These are phyloP conservation scores for Ascomycota sp. DNA, from an alignment of 2,329 filamentous ascomycete genomes.

Conservation along the genomic window DNA sequence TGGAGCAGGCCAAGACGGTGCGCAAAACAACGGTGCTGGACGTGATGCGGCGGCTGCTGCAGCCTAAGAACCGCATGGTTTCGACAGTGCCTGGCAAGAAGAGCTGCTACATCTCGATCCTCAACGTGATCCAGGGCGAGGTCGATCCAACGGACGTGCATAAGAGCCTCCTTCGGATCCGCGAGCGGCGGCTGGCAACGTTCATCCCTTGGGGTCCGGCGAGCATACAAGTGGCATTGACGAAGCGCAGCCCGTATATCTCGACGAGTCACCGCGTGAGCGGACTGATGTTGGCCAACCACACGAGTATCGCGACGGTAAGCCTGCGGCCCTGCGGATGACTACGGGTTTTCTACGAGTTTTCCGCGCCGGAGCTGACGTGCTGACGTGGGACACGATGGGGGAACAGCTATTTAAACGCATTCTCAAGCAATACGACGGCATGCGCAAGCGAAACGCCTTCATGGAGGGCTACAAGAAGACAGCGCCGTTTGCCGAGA, in stretches of 20 bases:
- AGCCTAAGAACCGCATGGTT: slow-evolving; percentile 98
- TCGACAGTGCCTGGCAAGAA: slow-evolving; percentile 86
- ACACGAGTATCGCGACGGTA: slow-evolving; percentile 84
- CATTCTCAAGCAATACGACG: slow-evolving; percentile 78
- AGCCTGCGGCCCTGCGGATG: background rate
- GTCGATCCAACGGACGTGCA: slow-evolving; percentile 95
- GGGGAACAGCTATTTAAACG: slow-evolving; percentile 56
- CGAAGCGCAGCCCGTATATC: slow-evolving; percentile 89
- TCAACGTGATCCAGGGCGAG: slow-evolving; percentile 97
- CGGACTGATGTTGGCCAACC: slow-evolving; percentile 91
- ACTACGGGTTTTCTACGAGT: too few species aligned
- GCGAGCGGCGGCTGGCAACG: slow-evolving; percentile 76
- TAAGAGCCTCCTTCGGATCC: slow-evolving; percentile 88
- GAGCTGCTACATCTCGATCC: slow-evolving; percentile 95
- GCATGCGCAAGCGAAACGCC: slow-evolving; percentile 84
- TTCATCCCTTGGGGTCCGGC: slow-evolving; percentile 98
- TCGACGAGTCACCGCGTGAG: slow-evolving; percentile 86
- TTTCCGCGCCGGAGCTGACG: background rate
- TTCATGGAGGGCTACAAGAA: slow-evolving; percentile 95
- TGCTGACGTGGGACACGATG: background rate
- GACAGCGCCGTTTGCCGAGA: slow-evolving; percentile 78
- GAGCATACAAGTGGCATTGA: slow-evolving; percentile 89
- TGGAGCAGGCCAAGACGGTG: slow-evolving; percentile 91
- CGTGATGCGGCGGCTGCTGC: slow-evolving; percentile 83
- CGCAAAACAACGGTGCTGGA: slow-evolving; percentile 95